Evolutionary conservation across 495 filamentous ascomycete genomes (phyloP).

Genomic region (Sporormia fimetaria): DNA sequence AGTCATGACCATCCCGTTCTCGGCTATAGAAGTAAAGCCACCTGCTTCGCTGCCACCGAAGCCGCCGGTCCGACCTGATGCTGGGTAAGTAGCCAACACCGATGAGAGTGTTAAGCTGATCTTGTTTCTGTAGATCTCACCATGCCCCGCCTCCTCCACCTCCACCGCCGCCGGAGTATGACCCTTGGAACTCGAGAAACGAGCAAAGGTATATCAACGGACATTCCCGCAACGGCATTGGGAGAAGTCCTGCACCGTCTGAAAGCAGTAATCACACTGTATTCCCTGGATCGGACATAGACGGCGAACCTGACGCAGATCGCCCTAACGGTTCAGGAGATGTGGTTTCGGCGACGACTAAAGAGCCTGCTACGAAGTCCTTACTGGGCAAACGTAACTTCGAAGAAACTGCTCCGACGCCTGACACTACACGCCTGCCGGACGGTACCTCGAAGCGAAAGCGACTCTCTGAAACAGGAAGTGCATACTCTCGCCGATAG

Average conservation of each 20-base stretch:
- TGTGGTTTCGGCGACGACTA: neutral
- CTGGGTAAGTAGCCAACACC: constrained; percentile 5
- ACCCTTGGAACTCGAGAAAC: constrained; percentile 19
- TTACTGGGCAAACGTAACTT: constrained; percentile 28
- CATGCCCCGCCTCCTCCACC: constrained; percentile 17
- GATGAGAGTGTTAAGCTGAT: constrained; percentile 4
- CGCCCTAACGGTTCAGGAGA: constrained; percentile 6
- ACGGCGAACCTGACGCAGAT: constrained; percentile 11
- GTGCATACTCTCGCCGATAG: constrained; percentile 20
- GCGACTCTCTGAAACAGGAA: constrained; percentile 25
- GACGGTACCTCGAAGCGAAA: constrained; percentile 27
- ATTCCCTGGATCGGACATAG: constrained; percentile 29
- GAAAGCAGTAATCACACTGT: constrained; percentile 28
- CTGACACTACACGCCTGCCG: constrained; percentile 22
- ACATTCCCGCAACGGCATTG: constrained; percentile 11
- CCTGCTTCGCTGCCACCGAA: constrained; percentile 10
- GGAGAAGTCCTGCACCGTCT: constrained; percentile 23
- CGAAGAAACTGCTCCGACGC: constrained; percentile 23
- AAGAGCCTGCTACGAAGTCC: constrained; percentile 15
- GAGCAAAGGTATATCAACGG: constrained; percentile 3
- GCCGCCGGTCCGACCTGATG: constrained; percentile 4
- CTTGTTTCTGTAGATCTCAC: constrained; percentile 1
- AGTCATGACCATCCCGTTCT: neutral
- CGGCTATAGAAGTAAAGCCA: constrained; percentile 2
- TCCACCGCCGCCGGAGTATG: constrained; percentile 9